Evolutionary conservation across 2,329 filamentous ascomycete species (phyloP), one percentile per base, ranked within the genome.

Genomic region (Xylaria sp.): DNA sequence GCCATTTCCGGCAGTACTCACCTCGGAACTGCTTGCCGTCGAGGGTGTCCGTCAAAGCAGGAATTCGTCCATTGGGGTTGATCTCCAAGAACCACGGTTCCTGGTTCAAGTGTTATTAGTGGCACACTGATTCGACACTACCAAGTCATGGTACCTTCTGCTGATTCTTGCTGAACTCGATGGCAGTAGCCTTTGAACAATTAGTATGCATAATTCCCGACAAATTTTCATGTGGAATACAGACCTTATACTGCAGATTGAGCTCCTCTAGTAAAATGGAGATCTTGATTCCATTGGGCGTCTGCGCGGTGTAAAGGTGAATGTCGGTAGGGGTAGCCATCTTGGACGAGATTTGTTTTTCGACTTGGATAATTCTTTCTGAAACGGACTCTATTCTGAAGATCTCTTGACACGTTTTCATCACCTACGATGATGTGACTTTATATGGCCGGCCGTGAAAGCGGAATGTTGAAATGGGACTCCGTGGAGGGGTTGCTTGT

Each of bases 21-120:
- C 69, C 80, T 66, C 87, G 86, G 78, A 97, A 93, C 41, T 84
- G 83, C 79, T 91, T 84, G 74, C 93, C 92, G 79, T 96, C 84
- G 79, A 92, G 91, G 7, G 86, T 92, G 81, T 97, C 94, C 8
- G 92, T 96, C 60, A 97, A 76, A 66, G 94, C 94, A 3, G 94
- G 94, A 75, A 97, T 97, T 74, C 94, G 92, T 72, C 94, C 94
- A 80, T 97, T 97, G 72, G 94, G 94, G 82, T 97, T 97, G 82
- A 97, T 97, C 62, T 90, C 90, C 34, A 97, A 87, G 82, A 95
- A 98, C 93, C 93, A 97, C 18, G 88, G 89, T 80, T 95, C 83
- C 78, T 82, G 65, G 15, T 37, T 28, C 28, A 34, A 28, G 13
- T 12, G 32, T 69, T 51, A 60, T 65, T 34, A 55, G 59, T 34